phyloP scores from a whole-genome alignment of 2,329 filamentous ascomycete genomes.

The Setomelanomma holmii region DNA sequence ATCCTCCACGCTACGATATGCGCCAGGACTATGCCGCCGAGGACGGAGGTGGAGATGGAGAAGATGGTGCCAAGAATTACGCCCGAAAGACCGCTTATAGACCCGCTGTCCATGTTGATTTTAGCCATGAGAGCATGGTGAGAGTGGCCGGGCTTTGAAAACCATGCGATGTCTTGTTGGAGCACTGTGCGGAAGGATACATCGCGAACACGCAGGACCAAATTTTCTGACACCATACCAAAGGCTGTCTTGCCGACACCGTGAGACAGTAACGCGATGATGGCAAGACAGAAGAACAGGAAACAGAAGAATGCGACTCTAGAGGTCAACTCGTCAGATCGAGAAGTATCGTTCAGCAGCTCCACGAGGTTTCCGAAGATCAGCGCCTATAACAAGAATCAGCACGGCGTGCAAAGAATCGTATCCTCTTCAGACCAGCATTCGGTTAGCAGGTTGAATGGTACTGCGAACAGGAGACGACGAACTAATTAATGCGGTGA shows the following conservation, averaged over 20 bases:
- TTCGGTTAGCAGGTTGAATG: not conserved
- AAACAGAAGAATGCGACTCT: conserved; percentile 54
- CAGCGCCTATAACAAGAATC: conserved; percentile 16
- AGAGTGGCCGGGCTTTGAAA: conserved; percentile 52
- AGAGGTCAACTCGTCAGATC: conserved; percentile 25
- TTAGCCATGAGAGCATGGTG: conserved; percentile 55
- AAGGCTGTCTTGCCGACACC: conserved; percentile 55
- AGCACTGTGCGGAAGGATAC: conserved; percentile 60
- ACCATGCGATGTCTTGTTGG: conserved; percentile 63
- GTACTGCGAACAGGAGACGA: too few species aligned
- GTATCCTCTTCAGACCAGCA: not conserved
- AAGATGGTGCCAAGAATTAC: conserved; percentile 60
- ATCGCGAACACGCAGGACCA: conserved; percentile 54
- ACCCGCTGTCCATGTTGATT: conserved; percentile 57
- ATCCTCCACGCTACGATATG: conserved; percentile 60
- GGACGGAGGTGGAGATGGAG: conserved; percentile 55
- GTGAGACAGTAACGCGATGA: conserved; percentile 57
- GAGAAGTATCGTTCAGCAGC: conserved; percentile 34
- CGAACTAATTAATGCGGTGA: not conserved
- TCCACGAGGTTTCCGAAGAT: conserved; percentile 42
- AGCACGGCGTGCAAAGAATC: not conserved
- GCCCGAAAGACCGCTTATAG: conserved; percentile 57
- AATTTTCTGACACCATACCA: conserved; percentile 56
- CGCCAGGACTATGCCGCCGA: conserved; percentile 57
- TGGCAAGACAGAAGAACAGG: conserved; percentile 62